These are phyloP conservation scores for Macrophomina pseudophaseolina DNA, from an alignment of 2,329 filamentous ascomycete genomes.

Conservation along the genomic window DNA sequence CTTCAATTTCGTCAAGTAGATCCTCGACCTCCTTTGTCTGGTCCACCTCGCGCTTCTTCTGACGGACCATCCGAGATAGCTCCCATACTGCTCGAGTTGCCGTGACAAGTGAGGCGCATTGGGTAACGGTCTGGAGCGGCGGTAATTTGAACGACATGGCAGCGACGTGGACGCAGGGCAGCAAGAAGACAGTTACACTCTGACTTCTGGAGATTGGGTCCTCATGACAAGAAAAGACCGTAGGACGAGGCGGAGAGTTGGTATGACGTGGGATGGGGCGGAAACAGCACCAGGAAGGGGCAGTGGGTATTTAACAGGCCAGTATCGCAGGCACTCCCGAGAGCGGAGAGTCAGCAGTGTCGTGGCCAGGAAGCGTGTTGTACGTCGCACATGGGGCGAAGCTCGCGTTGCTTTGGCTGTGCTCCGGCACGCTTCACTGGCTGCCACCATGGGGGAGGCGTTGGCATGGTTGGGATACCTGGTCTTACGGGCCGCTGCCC, in stretches of 20 bases:
- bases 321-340: background rate
- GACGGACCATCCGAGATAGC: conserved; percentile 21
- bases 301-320: background rate
- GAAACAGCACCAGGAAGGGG: background rate
- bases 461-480: conserved; percentile 10
- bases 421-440: conserved; percentile 15
- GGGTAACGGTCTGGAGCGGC: conserved; percentile 22
- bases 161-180: background rate
- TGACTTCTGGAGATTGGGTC: background rate
- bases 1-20: conserved; percentile 22
- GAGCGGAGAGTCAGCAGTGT: conserved; percentile 6
- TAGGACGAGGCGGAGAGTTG: background rate
- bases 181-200: background rate
- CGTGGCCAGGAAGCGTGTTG: conserved; percentile 1
- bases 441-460: background rate
- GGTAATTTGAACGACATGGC: conserved; percentile 19
- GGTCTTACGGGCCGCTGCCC: conserved; percentile 8
- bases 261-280: background rate
- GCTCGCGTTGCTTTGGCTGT: conserved; percentile 4
- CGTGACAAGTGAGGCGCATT: conserved; percentile 18
- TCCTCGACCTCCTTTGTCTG: conserved; percentile 20
- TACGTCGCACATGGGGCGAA: conserved; percentile 13
- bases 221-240: background rate
- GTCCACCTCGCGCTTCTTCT: conserved; percentile 18
- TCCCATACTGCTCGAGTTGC: conserved; percentile 24